phyloP scores from a whole-genome alignment of 2,329 filamentous ascomycete species.

The Hypoxylon rubiginosum region DNA sequence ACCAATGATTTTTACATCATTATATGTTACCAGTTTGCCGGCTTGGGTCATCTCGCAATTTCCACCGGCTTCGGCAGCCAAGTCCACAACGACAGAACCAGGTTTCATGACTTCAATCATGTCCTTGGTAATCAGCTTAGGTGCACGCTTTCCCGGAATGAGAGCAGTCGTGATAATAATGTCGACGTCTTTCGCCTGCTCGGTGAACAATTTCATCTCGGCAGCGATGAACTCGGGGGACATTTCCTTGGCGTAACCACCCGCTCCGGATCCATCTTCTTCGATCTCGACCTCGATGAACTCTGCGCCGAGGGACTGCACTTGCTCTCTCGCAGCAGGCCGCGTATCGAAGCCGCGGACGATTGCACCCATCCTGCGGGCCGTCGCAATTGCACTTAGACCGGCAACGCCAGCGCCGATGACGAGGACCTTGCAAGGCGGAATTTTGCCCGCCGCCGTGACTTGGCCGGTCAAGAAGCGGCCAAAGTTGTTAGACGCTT shows the following conservation, averaged over 20 bases:
- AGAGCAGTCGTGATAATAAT: conserved; percentile 95
- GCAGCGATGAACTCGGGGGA: conserved; percentile 93
- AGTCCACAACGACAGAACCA: conserved; percentile 87
- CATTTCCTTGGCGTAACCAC: conserved; percentile 94
- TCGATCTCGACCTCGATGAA: conserved; percentile 89
- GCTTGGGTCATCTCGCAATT: conserved; percentile 87
- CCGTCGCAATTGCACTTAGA: conserved; percentile 88
- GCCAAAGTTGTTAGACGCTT: conserved; percentile 90
- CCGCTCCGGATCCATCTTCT: conserved; percentile 86
- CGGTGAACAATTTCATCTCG: conserved; percentile 92
- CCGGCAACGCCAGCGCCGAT: conserved; percentile 93
- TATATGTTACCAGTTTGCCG: conserved; percentile 77
- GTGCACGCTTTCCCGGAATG: conserved; percentile 86
- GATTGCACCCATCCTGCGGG: conserved; percentile 87
- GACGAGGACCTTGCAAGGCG: conserved; percentile 89
- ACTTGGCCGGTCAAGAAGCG: conserved; percentile 91
- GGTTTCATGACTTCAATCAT: conserved; percentile 90
- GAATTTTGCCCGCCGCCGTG: conserved; percentile 90
- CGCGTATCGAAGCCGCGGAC: conserved; percentile 93
- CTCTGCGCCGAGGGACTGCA: conserved; percentile 89
- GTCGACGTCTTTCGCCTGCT: conserved; percentile 88
- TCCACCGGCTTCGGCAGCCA: conserved; percentile 88
- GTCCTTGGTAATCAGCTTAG: conserved; percentile 84
- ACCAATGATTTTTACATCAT: conserved; percentile 89
- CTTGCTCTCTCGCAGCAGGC: conserved; percentile 87